Conservation (phyloP, 2,329 filamentous ascomycete genomes). For the Ilyonectria mors-panacis region DNA sequence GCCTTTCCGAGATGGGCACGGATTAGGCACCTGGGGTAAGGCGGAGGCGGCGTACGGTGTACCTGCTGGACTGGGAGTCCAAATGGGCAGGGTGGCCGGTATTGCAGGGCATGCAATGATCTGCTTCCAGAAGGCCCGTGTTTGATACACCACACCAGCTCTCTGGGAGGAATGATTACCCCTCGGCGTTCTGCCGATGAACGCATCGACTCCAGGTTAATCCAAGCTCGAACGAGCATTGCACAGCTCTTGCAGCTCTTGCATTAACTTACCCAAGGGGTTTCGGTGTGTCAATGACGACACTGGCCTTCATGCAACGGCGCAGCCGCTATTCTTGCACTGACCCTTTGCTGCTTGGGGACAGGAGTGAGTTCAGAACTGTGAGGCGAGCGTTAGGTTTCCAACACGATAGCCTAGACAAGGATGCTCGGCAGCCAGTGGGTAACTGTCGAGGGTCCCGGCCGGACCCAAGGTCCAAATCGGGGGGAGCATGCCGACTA, state of each 20-base stretch:
- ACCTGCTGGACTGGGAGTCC: constrained; percentile 27
- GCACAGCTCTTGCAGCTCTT: constrained; percentile 22
- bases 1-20: constrained; percentile 37
- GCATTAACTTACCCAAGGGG: constrained; percentile 18
- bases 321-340: constrained; percentile 21
- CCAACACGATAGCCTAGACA: constrained; percentile 34
- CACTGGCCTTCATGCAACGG: constrained; percentile 27
- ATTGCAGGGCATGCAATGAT: constrained; percentile 38
- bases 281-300: constrained; percentile 26
- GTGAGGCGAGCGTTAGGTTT: constrained; percentile 38
- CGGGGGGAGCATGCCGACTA: constrained; percentile 37
- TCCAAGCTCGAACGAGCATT: constrained; percentile 22
- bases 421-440: constrained; percentile 38
- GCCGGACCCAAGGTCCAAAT: constrained; percentile 43
- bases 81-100: constrained; percentile 38
- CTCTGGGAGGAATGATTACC: constrained; percentile 21
- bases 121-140: constrained; percentile 43
- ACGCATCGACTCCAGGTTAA: constrained; percentile 17
- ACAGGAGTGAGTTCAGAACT: constrained; percentile 38
- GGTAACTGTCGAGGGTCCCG: constrained; percentile 32
- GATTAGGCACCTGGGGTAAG: constrained; percentile 48
- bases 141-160: constrained; percentile 31
- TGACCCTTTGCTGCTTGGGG: constrained; percentile 24
- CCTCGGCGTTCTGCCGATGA: constrained; percentile 11
- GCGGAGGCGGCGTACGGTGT: constrained; percentile 34